Conservation (phyloP, 1,284 basidiomycete genomes). For the Cerioporus squamosus region DNA sequence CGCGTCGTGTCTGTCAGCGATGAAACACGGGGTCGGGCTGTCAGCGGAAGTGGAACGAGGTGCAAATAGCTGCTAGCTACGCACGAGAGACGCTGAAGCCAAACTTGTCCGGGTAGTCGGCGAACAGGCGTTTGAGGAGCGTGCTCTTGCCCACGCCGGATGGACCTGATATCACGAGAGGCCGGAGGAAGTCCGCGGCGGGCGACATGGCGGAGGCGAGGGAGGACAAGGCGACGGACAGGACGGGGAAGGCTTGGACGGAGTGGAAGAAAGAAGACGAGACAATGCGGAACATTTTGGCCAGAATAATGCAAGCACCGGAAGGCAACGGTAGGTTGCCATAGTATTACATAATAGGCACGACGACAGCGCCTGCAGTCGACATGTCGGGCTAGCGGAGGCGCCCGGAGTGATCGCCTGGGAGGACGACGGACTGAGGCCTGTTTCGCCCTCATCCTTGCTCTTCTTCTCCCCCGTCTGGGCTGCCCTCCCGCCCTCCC, state of each 20-base stretch:
- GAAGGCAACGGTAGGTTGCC: background rate
- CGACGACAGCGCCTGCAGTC: no score
- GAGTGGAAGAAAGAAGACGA: background rate
- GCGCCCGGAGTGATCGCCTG: conserved; percentile 14
- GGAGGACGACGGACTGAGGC: background rate
- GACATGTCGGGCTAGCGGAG: background rate
- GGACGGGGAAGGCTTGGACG: conserved; percentile 7
- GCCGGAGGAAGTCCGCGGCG: conserved; percentile 46
- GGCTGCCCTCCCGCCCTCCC: conserved; percentile 18
- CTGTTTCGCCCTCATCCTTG: conserved; percentile 5
- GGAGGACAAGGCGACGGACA: conserved; percentile 14
- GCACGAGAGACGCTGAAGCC: conserved; percentile 95
- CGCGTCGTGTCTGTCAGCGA: conserved; percentile 85
- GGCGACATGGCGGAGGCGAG: conserved; percentile 27
- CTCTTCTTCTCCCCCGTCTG: conserved; percentile 18
- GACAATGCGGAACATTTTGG: background rate
- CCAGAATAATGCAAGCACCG: conserved; percentile 5
- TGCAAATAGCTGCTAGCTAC: conserved; percentile 33
- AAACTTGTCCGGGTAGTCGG: conserved; percentile 84
- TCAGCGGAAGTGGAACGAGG: conserved; percentile 13
- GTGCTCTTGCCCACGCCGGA: conserved; percentile 97
- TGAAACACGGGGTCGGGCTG: conserved; percentile 15
- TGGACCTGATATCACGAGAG: conserved; percentile 81
- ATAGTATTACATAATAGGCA: conserved; percentile 9
- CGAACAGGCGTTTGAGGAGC: conserved; percentile 84